Conservation (phyloP, 345 rosid genomes). For the Boechera retrofracta region DNA sequence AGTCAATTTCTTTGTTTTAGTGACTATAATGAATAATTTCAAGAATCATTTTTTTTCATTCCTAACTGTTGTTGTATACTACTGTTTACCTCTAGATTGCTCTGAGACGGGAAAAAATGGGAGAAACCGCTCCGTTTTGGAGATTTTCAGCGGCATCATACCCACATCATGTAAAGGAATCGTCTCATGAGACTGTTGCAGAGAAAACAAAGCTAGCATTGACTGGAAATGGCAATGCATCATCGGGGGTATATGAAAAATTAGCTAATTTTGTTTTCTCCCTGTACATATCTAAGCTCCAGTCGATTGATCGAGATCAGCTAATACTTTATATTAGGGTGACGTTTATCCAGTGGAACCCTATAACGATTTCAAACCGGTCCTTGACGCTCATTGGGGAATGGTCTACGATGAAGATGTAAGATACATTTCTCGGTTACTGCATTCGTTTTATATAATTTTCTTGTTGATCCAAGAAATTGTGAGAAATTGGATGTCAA, state of each 20-base stretch:
- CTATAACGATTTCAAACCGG: constrained; percentile 57
- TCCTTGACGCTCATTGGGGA: constrained; percentile 99
- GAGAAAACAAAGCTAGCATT: constrained; percentile 44
- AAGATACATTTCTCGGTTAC: constrained; percentile 44
- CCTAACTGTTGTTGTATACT: constrained; percentile 14
- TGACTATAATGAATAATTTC: neutral
- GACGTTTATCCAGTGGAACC: constrained; percentile 97
- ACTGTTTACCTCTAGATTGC: constrained; percentile 61
- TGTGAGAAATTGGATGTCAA: constrained; percentile 15
- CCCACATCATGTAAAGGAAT: constrained; percentile 54
- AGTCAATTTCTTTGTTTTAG: constrained; percentile 19
- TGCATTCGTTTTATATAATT: neutral
- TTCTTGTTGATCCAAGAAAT: neutral
- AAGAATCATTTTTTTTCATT: neutral
- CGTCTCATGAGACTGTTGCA: constrained; percentile 38
- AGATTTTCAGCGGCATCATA: constrained; percentile 73
- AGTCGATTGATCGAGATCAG: neutral
- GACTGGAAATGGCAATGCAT: constrained; percentile 44
- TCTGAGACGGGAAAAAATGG: constrained; percentile 82
- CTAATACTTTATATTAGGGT: constrained; percentile 57
- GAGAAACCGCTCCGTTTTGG: constrained; percentile 85
- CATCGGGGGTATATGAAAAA: constrained; percentile 52
- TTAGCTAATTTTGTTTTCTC: constrained; percentile 2
- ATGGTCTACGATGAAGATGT: constrained; percentile 86
- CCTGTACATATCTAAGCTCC: constrained; percentile 19